Evolutionary conservation across 78 protist species (phyloP).

Genomic region (Dictyostelium intermedium): DNA sequence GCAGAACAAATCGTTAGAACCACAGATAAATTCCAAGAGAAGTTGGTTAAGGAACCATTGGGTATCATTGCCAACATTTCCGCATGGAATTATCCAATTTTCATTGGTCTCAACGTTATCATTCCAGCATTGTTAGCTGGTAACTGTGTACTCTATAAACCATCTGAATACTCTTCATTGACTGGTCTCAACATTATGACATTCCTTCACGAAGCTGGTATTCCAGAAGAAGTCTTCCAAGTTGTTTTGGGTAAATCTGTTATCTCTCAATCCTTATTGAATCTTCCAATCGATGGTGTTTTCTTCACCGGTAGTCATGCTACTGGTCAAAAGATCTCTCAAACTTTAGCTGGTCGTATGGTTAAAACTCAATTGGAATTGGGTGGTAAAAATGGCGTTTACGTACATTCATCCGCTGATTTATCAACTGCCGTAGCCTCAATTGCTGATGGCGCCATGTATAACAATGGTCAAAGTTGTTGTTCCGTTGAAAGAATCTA

Average conservation of each 20-base stretch:
- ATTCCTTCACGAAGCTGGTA: conserved; percentile 60
- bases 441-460: conserved; percentile 83
- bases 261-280: conserved; percentile 46
- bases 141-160: conserved; percentile 75
- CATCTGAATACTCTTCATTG: conserved; percentile 51
- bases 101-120: conserved; percentile 71
- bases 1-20: conserved; percentile 43
- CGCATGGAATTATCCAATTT: conserved; percentile 82
- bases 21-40: conserved; percentile 73
- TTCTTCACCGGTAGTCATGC: conserved; percentile 65
- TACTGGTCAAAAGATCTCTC: conserved; percentile 59
- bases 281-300: conserved; percentile 70
- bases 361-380: conserved; percentile 56
- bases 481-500: conserved; percentile 83
- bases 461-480: conserved; percentile 80
- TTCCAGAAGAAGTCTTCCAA: conserved; percentile 67
- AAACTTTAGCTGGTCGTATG: conserved; percentile 66
- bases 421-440: conserved; percentile 14
- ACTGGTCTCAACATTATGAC: conserved; percentile 73
- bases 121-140: conserved; percentile 79
- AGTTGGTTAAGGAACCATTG: conserved; percentile 58
- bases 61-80: conserved; percentile 81
- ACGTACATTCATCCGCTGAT: conserved; percentile 67
- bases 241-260: conserved; percentile 53
- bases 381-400: conserved; percentile 79